Percentiles rank a stretch among this genome's conserved stretches.
Conservation (phyloP, 768 basidiomycete species). For the Paxillus rubicundulus region DNA sequence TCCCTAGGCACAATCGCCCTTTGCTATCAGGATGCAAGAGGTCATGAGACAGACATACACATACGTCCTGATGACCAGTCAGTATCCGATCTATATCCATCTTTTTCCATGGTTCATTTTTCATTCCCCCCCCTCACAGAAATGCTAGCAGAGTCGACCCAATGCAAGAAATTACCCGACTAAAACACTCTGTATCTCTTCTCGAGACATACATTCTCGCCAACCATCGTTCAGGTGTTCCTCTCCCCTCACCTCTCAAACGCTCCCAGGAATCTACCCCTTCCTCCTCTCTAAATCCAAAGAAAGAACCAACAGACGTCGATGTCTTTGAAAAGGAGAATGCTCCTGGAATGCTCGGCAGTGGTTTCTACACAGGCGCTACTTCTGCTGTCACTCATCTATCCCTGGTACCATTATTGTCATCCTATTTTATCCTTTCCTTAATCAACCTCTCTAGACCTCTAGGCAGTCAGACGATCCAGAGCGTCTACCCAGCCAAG, state of each 20-base stretch:
- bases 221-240: constrained; percentile 24
- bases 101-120: constrained; percentile 38
- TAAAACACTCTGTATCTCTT: constrained; percentile 41
- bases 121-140: constrained; percentile 14
- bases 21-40: constrained; percentile 76
- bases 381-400: constrained; percentile 74
- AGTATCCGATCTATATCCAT: constrained; percentile 3
- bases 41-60: constrained; percentile 54
- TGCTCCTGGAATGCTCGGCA: constrained; percentile 65
- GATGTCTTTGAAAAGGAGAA: constrained; percentile 46
- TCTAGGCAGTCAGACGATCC: constrained; percentile 50
- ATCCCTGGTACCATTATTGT: constrained; percentile 43
- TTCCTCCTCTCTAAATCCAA: constrained; percentile 41
- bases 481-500: constrained; percentile 53
- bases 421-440: constrained; percentile 13
- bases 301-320: constrained; percentile 52
- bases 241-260: constrained; percentile 28
- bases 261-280: constrained; percentile 20
- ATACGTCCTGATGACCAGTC: constrained; percentile 56
- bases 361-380: constrained; percentile 76
- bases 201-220: constrained; percentile 36
- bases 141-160: constrained; percentile 37
- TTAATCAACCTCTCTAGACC: constrained; percentile 32
- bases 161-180: constrained; percentile 39
- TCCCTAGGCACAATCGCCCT: constrained; percentile 68